Evolutionary conservation across 2,329 filamentous ascomycete species (phyloP), one percentile per base, ranked within the genome.

Genomic region (Aspergillus ochraceoroseus): DNA sequence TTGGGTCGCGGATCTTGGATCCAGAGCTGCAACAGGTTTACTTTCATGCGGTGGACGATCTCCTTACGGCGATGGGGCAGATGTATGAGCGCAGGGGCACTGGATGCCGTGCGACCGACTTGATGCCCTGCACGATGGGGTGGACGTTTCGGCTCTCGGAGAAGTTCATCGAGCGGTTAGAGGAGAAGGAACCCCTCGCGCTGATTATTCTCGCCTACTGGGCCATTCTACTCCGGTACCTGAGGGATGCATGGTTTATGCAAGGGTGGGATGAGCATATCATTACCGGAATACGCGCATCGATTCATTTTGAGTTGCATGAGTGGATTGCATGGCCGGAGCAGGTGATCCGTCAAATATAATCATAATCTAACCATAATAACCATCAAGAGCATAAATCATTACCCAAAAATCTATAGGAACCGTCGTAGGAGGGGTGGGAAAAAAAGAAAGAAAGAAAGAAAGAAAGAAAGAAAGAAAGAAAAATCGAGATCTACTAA

Each of bases 191-290:
- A 7, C 44, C 57, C 4, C 26, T 48, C 19, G 53, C 56, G 1
- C 35, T 64, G 11, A 36, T 60, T 1, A 36, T 63, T 4, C 38
- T 64, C 20, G 55, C 55, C 0, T 46, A 62, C 20, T 65, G 62
- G 61, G 52, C 47, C 25, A 49, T 63, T 5, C 25, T 64, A 4
- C 31, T 65, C 14, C 51, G 47, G 26, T 58, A 55, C 34, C 62
- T 64, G 61, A 37, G 51, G 7, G 45, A 48, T 0, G 41, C 43
- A 0, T 65, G 62, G 62, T 55, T 64, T 27, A 64, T 63, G 54
- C 25, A 39, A 7, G 59, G 54, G 2, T 64, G 62, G 62, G 52
- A 57, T 26, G 33, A 36, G 13, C 62, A 64, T 58, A 56, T 65
- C 5, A 26, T 64, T 1, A 17, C n/a, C 5, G 61, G 61, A 0